These are phyloP conservation scores for Lathyrus oleraceus DNA, from an alignment of 306 rosid genomes.

Conservation along the genomic window DNA sequence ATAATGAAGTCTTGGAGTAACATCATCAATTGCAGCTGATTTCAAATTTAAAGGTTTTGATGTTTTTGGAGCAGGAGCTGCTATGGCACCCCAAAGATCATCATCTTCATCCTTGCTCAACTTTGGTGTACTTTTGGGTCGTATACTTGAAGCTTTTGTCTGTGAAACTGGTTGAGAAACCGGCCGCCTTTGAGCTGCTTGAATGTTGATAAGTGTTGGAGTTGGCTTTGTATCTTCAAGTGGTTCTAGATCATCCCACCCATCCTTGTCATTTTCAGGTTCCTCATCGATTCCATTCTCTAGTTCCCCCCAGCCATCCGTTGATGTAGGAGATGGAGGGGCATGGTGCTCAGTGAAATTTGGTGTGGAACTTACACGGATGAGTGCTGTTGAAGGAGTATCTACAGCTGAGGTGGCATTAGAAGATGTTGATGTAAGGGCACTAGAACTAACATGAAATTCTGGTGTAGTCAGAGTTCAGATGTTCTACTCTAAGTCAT, in stretches of 20 bases:
- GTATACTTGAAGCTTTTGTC: constrained; percentile 63
- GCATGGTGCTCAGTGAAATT: constrained; percentile 68
- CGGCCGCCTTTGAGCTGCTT: constrained; percentile 96
- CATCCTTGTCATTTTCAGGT: constrained; percentile 78
- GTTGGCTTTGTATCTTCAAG: constrained; percentile 75
- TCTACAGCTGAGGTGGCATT: constrained; percentile 65
- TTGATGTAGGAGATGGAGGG: constrained; percentile 86
- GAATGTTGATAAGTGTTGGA: constrained; percentile 77
- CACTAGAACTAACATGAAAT: constrained; percentile 54
- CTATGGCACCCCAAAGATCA: constrained; percentile 91
- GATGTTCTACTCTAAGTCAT: no score
- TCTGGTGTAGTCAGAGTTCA: no score
- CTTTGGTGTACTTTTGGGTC: constrained; percentile 55
- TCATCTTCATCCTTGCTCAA: constrained; percentile 61
- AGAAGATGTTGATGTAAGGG: constrained; percentile 55
- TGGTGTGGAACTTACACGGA: constrained; percentile 55
- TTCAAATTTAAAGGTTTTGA: constrained; percentile 63
- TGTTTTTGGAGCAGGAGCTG: constrained; percentile 87
- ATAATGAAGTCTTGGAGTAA: no score
- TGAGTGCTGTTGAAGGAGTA: constrained; percentile 60
- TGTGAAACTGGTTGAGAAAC: constrained; percentile 65
- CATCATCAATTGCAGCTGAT: constrained; percentile 50
- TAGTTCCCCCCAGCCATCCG: constrained; percentile 98
- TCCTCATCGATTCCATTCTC: constrained; percentile 79
- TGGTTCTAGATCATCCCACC: constrained; percentile 94